Percentiles rank a stretch among this genome's conserved stretches.
phyloP scores from a whole-genome alignment of 805 yeast genomes.

The Cyberlindnera euphorbiae region DNA sequence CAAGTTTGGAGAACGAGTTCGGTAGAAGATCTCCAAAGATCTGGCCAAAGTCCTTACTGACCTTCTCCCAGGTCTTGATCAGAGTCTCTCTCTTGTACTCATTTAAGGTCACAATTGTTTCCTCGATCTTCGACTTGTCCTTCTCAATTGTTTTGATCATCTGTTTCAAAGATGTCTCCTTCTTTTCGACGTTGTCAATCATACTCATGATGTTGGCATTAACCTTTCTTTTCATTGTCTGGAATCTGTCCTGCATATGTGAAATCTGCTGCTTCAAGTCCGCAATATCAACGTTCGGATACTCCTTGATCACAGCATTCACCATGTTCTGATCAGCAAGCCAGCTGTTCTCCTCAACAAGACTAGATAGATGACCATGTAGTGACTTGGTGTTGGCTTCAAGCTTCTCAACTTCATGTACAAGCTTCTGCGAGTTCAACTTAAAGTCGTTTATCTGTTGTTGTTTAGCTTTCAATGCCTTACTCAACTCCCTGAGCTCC shows the following conservation, averaged over 20 bases:
- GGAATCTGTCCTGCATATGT: conserved; percentile 53
- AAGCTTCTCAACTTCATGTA: conserved; percentile 51
- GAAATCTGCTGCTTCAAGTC: conserved; percentile 56
- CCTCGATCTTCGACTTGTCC: conserved; percentile 85
- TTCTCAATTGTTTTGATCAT: conserved; percentile 86
- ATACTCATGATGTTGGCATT: conserved; percentile 83
- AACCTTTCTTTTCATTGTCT: conserved; percentile 73
- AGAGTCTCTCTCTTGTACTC: conserved; percentile 82
- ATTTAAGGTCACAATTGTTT: conserved; percentile 77
- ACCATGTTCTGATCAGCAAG: conserved; percentile 59
- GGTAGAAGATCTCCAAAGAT: conserved; percentile 88
- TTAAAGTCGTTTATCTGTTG: conserved; percentile 40
- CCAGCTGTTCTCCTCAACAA: conserved; percentile 66
- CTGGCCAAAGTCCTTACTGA: conserved; percentile 82
- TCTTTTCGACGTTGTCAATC: conserved; percentile 88
- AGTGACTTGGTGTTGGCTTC: conserved; percentile 33
- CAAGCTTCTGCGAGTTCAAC: conserved; percentile 47
- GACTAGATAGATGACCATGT: conserved; percentile 35
- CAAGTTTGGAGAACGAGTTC: conserved; percentile 84
- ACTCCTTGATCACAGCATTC: conserved; percentile 51
- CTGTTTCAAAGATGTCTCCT: conserved; percentile 66
- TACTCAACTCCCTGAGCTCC: conserved; percentile 60
- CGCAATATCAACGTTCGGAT: conserved; percentile 57
- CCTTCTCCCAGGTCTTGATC: conserved; percentile 80
- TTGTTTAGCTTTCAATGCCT: conserved; percentile 39